A percentile compares a stretch with the other conserved stretches of the same genome.
phyloP scores from a whole-genome alignment of 1,284 basidiomycete species.

The Rhodotorula sp. region DNA sequence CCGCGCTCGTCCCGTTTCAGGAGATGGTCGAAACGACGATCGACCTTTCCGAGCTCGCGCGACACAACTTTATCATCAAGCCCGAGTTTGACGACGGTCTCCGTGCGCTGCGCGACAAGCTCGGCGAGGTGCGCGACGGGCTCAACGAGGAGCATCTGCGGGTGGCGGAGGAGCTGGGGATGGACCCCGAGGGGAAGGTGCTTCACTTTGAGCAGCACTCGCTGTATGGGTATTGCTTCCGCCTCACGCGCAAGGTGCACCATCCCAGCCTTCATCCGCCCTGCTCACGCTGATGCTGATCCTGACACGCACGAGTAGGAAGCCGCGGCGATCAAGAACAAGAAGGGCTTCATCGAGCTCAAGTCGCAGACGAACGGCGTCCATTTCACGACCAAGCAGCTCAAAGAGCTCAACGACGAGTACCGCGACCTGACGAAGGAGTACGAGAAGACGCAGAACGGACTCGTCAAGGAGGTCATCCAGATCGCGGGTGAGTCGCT shows the following conservation, averaged over 20 bases:
- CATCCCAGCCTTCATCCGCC: neutral
- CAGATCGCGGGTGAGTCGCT: constrained; percentile 76
- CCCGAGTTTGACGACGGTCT: constrained; percentile 83
- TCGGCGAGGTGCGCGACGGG: constrained; percentile 72
- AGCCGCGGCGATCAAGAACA: constrained; percentile 69
- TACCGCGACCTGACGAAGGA: constrained; percentile 68
- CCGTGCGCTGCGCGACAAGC: constrained; percentile 66
- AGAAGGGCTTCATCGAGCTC: constrained; percentile 74
- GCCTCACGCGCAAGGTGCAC: constrained; percentile 77
- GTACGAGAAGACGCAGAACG: constrained; percentile 75
- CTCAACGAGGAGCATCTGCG: constrained; percentile 79
- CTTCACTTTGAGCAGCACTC: constrained; percentile 91
- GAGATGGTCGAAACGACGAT: constrained; percentile 97
- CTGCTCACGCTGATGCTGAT: too few relatives aligned
- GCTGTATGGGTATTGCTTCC: constrained; percentile 89
- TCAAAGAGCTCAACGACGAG: constrained; percentile 73
- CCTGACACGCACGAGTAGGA: constrained; percentile 61
- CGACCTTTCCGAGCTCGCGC: constrained; percentile 79
- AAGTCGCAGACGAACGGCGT: constrained; percentile 72
- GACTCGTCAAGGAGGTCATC: constrained; percentile 90
- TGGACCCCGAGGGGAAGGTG: constrained; percentile 90
- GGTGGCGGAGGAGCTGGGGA: constrained; percentile 70
- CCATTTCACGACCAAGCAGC: constrained; percentile 81
- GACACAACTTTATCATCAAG: constrained; percentile 85
- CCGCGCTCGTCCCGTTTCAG: constrained; percentile 71